Evolutionary conservation across 495 filamentous ascomycete species (phyloP).

Genomic region (Penicillium cataractarum): DNA sequence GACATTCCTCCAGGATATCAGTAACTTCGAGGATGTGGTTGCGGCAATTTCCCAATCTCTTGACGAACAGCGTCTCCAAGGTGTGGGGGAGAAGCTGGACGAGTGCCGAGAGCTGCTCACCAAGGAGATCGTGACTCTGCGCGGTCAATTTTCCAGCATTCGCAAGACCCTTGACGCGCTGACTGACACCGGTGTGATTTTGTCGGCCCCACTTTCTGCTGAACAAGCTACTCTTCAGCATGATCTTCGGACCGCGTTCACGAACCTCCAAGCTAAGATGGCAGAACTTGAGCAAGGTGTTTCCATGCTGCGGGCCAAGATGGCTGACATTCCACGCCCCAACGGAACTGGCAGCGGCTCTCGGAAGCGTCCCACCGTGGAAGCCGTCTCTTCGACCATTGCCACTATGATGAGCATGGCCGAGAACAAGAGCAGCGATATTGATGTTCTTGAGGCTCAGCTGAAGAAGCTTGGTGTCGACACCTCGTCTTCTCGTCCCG

Average conservation of each 20-base stretch:
- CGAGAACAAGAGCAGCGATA: constrained; percentile 81
- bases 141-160: constrained; percentile 71
- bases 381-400: constrained; percentile 89
- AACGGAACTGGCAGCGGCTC: constrained; percentile 44
- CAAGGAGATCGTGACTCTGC: constrained; percentile 67
- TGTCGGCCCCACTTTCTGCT: constrained; percentile 72
- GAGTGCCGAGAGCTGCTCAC: constrained; percentile 60
- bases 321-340: constrained; percentile 56
- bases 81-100: constrained; percentile 64
- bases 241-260: constrained; percentile 73
- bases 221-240: constrained; percentile 82
- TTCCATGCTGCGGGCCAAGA: constrained; percentile 77
- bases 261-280: constrained; percentile 69
- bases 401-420: constrained; percentile 90
- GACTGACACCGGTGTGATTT: constrained; percentile 61
- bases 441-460: constrained; percentile 85
- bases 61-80: constrained; percentile 63
- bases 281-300: constrained; percentile 79
- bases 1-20: constrained; percentile 72
- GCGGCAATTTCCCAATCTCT: constrained; percentile 60
- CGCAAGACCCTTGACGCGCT: constrained; percentile 70
- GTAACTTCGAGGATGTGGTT: constrained; percentile 61
- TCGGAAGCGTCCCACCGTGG: constrained; percentile 74
- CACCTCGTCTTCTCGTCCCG: constrained; percentile 47
- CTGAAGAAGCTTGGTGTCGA: constrained; percentile 71